Evolutionary conservation across 805 yeast genomes (phyloP), one percentile per base, ranked within the genome.

Genomic region (Debaryomyces castellii): DNA sequence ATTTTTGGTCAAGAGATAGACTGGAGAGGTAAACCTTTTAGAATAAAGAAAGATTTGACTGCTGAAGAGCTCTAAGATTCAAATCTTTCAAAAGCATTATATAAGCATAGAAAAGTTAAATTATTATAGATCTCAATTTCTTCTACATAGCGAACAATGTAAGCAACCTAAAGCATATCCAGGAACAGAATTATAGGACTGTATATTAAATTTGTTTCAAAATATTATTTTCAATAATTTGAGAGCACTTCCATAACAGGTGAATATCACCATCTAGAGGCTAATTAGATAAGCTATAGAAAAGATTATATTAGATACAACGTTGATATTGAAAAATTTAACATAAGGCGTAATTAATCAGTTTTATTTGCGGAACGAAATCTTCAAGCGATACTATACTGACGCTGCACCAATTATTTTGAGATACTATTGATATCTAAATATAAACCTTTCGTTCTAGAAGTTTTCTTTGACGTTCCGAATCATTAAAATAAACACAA

Each of bases 21-120:
- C 63, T 84, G 90, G 90, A 71, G 97, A 48, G 87, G 89, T 30
- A 74, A 80, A 51, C 88, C 89, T 1, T 89, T 89, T 61, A 71
- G 69, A 49, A 89, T 89, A 51, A 79, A 81, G 44, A 71, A 81
- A 4, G 96, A 89, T 58, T 69, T 87, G 39, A 81, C 89, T 3
- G 96, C 96, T 0, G 92, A 85, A 60, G 89, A 81, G 57, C 52
- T 37, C 6, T 37, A 37, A n/a, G 2, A 5, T 23, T 8, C 23
- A 20, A 7, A 30, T 14, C 7, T 4, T 14, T 14, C 34, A 3
- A 30, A 20, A 14, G 34, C 20, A 30, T 30, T 4, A 30, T 28
- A 30, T 14, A 30, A 30, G 12, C 34, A 25, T 30, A 30, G 7
- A 30, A 4, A 30, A 30, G 18, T 30, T 16, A 10, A 14, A 16